A percentile compares a stretch with the other conserved stretches of the same genome.
phyloP scores from a whole-genome alignment of 225 moss, liverwort and hornwort species.

The Sphagnum contortum region DNA sequence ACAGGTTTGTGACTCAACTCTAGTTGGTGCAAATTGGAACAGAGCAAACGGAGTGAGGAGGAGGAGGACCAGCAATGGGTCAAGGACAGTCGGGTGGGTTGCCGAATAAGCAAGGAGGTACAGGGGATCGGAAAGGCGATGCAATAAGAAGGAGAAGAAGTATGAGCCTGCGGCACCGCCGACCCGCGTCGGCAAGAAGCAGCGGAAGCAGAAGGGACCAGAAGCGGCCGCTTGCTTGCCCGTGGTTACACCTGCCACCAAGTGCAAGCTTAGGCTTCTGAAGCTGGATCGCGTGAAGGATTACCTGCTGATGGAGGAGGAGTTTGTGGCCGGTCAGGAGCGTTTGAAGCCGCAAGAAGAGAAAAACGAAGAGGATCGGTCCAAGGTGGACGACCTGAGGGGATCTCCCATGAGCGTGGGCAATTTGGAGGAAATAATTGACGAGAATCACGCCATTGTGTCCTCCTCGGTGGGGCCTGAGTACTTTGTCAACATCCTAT shows the following conservation, averaged over 20 bases:
- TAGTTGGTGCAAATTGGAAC: too few relatives aligned
- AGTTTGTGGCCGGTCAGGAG: slow-evolving; percentile 93
- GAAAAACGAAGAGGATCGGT: slow-evolving; percentile 92
- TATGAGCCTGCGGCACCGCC: slow-evolving; percentile 96
- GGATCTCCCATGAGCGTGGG: slow-evolving; percentile 99
- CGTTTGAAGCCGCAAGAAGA: slow-evolving; percentile 97
- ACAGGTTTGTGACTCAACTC: too few relatives aligned
- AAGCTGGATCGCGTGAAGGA: slow-evolving; percentile 97
- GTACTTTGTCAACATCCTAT: slow-evolving; percentile 92
- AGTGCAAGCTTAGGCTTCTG: slow-evolving; percentile 89
- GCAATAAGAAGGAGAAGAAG: slow-evolving; percentile 96
- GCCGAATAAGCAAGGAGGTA: slow-evolving; percentile 57
- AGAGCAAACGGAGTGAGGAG: background rate
- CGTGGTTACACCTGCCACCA: slow-evolving; percentile 79
- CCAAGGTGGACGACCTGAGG: slow-evolving; percentile 90
- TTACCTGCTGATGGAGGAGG: slow-evolving; percentile 96
- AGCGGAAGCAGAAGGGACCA: slow-evolving; percentile 91
- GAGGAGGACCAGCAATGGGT: slow-evolving; percentile 45
- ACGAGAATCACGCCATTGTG: slow-evolving; percentile 96
- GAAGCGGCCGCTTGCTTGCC: slow-evolving; percentile 94
- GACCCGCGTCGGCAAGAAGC: slow-evolving; percentile 89
- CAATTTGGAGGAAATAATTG: slow-evolving; percentile 93
- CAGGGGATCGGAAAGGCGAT: slow-evolving; percentile 83
- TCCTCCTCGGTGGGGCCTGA: slow-evolving; percentile 95
- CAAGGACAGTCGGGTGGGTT: slow-evolving; percentile 96